These are phyloP conservation scores for Mycosarcoma maydis DNA, from an alignment of 1,284 basidiomycete species.

Conservation along the genomic window DNA sequence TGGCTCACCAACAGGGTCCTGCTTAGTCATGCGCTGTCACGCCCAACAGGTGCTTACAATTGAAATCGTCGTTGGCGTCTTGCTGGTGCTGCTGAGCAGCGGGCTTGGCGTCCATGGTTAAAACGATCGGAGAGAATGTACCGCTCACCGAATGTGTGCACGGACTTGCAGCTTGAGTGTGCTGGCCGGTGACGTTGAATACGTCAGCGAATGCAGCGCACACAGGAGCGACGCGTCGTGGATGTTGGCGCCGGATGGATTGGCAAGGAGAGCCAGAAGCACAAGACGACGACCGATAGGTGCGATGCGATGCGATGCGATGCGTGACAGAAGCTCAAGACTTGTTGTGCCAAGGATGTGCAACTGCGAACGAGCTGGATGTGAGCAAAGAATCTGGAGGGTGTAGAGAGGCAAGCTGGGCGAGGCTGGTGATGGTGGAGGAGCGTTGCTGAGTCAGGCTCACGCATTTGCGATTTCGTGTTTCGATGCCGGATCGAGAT, in stretches of 20 bases:
- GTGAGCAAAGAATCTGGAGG: neutral
- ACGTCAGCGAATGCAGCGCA: no score
- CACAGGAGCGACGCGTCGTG: slow-evolving; percentile 1
- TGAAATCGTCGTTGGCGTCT: slow-evolving; percentile 23
- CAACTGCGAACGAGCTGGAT: no score
- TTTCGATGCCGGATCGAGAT: slow-evolving; percentile 21
- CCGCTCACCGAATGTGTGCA: no score
- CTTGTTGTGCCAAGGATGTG: neutral
- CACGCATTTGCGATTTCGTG: slow-evolving; percentile 11
- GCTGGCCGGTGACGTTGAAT: no score
- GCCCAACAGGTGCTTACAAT: slow-evolving; percentile 15
- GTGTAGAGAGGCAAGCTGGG: neutral
- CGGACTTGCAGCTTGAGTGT: no score
- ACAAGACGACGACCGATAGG: no score
- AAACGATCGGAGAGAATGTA: no score
- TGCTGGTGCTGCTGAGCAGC: slow-evolving; percentile 14
- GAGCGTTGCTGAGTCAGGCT: slow-evolving; percentile 41
- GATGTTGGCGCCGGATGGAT: slow-evolving; percentile 1
- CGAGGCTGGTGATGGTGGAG: slow-evolving; percentile 20
- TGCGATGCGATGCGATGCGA: no score
- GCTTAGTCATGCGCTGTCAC: slow-evolving; percentile 32
- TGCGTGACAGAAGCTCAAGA: neutral
- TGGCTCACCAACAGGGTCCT: no score
- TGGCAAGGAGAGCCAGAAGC: neutral
- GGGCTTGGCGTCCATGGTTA: slow-evolving; percentile 21